Conservation (phyloP, 2,329 filamentous ascomycete species). For the Chlorencoelia australis region DNA sequence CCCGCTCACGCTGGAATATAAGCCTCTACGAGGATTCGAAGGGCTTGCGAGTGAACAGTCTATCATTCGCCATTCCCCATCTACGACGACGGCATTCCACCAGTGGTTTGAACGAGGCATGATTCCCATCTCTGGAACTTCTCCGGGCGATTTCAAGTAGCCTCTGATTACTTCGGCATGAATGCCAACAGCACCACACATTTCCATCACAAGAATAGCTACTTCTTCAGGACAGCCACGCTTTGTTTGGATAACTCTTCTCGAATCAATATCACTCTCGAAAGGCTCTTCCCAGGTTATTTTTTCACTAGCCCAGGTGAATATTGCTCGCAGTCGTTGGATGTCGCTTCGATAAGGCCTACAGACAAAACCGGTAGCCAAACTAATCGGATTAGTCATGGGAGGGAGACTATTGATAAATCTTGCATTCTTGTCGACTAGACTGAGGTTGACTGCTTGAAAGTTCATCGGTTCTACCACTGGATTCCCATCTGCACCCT, state of each 20-base stretch:
- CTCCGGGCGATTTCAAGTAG: slow-evolving; percentile 84
- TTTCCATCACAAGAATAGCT: slow-evolving; percentile 77
- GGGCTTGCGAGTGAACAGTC: slow-evolving; percentile 88
- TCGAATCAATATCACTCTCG: slow-evolving; percentile 72
- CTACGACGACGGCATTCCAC: slow-evolving; percentile 92
- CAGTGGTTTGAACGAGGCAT: slow-evolving; percentile 89
- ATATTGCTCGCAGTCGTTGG: slow-evolving; percentile 85
- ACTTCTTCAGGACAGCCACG: slow-evolving; percentile 85
- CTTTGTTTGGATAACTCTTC: slow-evolving; percentile 73
- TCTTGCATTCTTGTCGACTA: slow-evolving; percentile 92
- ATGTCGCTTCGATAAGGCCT: slow-evolving; percentile 90
- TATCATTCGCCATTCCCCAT: slow-evolving; percentile 93
- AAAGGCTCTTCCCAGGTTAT: slow-evolving; percentile 93
- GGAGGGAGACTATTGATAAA: slow-evolving; percentile 79
- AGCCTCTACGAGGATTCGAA: slow-evolving; percentile 69
- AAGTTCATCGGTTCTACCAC: slow-evolving; percentile 80
- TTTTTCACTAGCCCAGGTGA: slow-evolving; percentile 94
- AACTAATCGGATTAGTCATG: slow-evolving; percentile 67
- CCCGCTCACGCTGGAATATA: slow-evolving; percentile 64
- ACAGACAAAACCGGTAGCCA: slow-evolving; percentile 88
- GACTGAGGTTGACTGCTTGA: slow-evolving; percentile 62
- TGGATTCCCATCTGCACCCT: slow-evolving; percentile 74
- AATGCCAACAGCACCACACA: slow-evolving; percentile 85
- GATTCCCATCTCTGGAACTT: slow-evolving; percentile 68
- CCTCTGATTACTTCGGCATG: slow-evolving; percentile 80